Conservation (phyloP, 2,329 filamentous ascomycete genomes). For the Aspergillus uvarum region DNA sequence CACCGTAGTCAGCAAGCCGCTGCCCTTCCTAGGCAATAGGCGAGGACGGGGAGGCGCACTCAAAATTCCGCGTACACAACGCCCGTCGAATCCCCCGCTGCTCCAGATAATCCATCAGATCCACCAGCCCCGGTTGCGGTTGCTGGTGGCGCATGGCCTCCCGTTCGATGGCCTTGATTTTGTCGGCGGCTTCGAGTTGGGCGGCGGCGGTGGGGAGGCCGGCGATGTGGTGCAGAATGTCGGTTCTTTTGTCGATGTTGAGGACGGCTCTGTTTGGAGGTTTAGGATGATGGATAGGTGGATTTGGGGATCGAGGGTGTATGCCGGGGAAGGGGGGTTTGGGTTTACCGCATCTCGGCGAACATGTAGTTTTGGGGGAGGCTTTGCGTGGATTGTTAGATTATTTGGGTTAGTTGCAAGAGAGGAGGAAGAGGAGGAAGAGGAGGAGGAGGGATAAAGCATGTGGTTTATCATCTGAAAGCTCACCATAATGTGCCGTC, state of each 20-base stretch:
- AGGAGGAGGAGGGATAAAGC: not conserved
- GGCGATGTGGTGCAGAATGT: slow-evolving; percentile 90
- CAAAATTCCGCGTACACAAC: slow-evolving; percentile 94
- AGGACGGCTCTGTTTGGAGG: slow-evolving; percentile 53
- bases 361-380: slow-evolving; percentile 97
- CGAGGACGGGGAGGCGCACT: slow-evolving; percentile 45
- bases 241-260: slow-evolving; percentile 67
- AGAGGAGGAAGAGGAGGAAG: not conserved
- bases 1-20: too few relatives aligned
- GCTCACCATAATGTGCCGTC: slow-evolving; percentile 85
- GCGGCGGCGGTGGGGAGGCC: slow-evolving; percentile 60
- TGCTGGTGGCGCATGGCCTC: slow-evolving; percentile 75
- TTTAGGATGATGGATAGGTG: not conserved
- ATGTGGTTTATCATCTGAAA: slow-evolving; percentile 30
- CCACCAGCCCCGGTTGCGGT: slow-evolving; percentile 74
- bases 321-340: not conserved
- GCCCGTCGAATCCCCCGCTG: slow-evolving; percentile 66
- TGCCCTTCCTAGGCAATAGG: too few relatives aligned
- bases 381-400: slow-evolving; percentile 46
- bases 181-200: slow-evolving; percentile 66
- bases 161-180: slow-evolving; percentile 77
- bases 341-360: slow-evolving; percentile 67
- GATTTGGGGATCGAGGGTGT: too few relatives aligned
- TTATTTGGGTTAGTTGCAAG: not conserved
- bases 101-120: slow-evolving; percentile 82